Base-by-base conservation (phyloP, 2,329 filamentous ascomycete species). In the Pseudogymnoascus sp. region DNA sequence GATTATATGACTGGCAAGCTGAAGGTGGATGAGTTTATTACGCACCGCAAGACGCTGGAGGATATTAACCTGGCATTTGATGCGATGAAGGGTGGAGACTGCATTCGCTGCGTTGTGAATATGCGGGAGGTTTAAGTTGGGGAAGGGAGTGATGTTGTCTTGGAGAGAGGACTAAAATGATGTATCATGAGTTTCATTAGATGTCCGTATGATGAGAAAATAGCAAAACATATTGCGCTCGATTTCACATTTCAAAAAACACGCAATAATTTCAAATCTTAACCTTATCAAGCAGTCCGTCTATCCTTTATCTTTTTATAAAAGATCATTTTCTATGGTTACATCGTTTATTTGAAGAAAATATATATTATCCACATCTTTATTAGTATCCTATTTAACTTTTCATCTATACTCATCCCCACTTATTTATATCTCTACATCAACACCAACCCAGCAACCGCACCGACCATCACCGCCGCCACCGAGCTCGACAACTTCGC, bases 1-100 rank as follows among this genome's bases (percentile, higher is more conserved):
- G 93, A 98, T 78, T 99, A 99, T 80, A 83, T 96, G 77, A 84
- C 84, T 62, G 93, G 93, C 71, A 85, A 89, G 75, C 88, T 99
- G 75, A 98, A 97, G 87, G 95, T 98, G 54, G 93, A 98, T 76
- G 95, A 99, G 81, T 98, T 98, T 82, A 98, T 99, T 80, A 99
- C 95, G 34, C 95, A 99, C 81, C 87, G 93, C 71, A 91, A 96
- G 80, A 84, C 83, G 3, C 81, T 99, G 51, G 79, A 80, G 66
- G 86, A 90, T 73, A 96, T 99, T 78, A 98, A 98, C 83, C 81
- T 83, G 62, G 93, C 92, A 19, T 99, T 96, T 73, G 85, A 92
- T 69, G 86, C 89, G 71, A 99, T 99, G 95, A 96, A 97, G 83
- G 84, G 87, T 66, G 95, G 95, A 65, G 93, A 98, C 78, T 99